A percentile compares a stretch with the other conserved stretches of the same genome.
Evolutionary conservation across 139 green algal species (phyloP).

Genomic region (Bryopsis sp.): DNA sequence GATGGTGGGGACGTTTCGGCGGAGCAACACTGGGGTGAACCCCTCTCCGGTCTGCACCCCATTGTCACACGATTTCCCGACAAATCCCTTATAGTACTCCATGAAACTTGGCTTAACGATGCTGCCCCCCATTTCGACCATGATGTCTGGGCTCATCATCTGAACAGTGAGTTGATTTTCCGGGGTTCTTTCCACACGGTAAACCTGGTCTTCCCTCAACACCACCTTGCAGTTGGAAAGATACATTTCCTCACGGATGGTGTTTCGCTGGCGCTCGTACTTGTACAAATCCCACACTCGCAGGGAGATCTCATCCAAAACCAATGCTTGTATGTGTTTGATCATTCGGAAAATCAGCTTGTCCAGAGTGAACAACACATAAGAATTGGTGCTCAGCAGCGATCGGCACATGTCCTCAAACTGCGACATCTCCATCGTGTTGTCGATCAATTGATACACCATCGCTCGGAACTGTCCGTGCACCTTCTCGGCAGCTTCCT

Average conservation of each 20-base stretch:
- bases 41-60: not conserved
- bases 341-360: constrained; percentile 88
- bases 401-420: constrained; percentile 53
- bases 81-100: not conserved
- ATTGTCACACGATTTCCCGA: not conserved
- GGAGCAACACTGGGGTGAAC: not conserved
- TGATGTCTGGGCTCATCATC: not conserved
- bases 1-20: not conserved
- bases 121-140: not conserved
- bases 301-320: constrained; percentile 4
- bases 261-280: too few relatives aligned
- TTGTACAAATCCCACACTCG: constrained; percentile 9
- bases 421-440: constrained; percentile 43
- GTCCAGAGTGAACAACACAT: constrained; percentile 92
- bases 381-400: constrained; percentile 74
- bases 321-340: constrained; percentile 57
- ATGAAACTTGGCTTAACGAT: not conserved
- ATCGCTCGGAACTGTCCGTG: constrained; percentile 45
- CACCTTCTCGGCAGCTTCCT: constrained; percentile 16
- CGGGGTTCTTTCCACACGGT: not conserved
- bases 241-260: not conserved
- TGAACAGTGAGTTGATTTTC: not conserved
- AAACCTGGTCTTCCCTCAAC: not conserved
- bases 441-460: constrained; percentile 35
- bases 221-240: not conserved